Evolutionary conservation across 2,329 filamentous ascomycete species (phyloP), one percentile per base, ranked within the genome.

Genomic region (Talaromyces sp.): DNA sequence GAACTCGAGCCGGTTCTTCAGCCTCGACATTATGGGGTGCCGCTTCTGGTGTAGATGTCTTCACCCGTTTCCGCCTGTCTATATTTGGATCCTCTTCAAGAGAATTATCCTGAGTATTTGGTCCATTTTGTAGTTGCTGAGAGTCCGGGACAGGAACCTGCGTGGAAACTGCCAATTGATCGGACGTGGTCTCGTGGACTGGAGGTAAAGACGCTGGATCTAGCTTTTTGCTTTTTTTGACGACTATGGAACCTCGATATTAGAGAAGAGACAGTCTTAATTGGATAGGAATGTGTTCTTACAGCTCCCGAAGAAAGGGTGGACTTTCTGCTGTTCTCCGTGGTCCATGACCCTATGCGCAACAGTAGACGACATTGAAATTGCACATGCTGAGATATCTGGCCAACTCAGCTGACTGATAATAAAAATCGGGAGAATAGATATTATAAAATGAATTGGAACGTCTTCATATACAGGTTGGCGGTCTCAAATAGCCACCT

Each of bases 301-400:
- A 80, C 79, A 75, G 75, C 75, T 75, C 67, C 70, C 71, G 67
- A 80, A 79, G 66, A 80, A 80, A 25, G 78, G 78, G 69, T 80
- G 77, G 64, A 80, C 72, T 59, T 72, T 73, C 59, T 72, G 76
- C 69, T 77, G 75, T 67, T 77, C 75, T 69, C 72, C 70, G 64
- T 75, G 75, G 69, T 72, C 77, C 76, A 79, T 79, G 68, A 73
- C 78, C 75, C 73, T 74, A 63, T 68, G 71, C 68, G 67, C 66
- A 68, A 71, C 64, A 66, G 70, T 68, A 67, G 71, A 69, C 67
- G 69, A 70, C 71, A 75, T 73, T 51, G 61, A 70, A 71, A 69
- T 65, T 67, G 67, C 59, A 56, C 59, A 69, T 69, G 68, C 67
- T 74, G 61, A 49, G 53, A 38, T 19, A 47, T 17, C 15, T 36